phyloP scores from a whole-genome alignment of 2,329 filamentous ascomycete genomes.

The Lachnellula willkommii region DNA sequence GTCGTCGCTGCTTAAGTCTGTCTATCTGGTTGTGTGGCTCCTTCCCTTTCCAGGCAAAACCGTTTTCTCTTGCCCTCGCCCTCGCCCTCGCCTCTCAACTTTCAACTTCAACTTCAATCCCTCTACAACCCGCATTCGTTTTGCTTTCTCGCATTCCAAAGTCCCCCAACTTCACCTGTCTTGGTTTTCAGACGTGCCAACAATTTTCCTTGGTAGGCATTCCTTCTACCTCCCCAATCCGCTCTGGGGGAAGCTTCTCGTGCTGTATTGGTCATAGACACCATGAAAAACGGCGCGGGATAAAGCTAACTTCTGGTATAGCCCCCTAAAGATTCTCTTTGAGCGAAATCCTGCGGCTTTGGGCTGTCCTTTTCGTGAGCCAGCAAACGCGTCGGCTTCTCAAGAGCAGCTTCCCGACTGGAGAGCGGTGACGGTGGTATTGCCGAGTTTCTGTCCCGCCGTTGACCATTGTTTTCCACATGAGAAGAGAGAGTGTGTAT shows the following conservation, averaged over 20 bases:
- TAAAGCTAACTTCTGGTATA: slow-evolving; percentile 1
- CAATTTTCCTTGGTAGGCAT: background rate
- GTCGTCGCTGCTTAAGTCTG: background rate
- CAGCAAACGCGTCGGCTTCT: background rate
- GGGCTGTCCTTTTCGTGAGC: no score
- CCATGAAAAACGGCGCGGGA: background rate
- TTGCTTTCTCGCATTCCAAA: slow-evolving; percentile 10
- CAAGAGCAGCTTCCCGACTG: background rate
- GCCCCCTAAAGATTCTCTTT: background rate
- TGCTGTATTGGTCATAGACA: no score
- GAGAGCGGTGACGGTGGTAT: background rate
- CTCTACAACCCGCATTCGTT: slow-evolving; percentile 14
- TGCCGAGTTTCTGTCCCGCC: no score
- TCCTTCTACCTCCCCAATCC: background rate
- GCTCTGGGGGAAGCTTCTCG: no score
- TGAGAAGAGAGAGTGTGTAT: background rate
- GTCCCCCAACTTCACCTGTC: background rate
- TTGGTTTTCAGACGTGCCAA: background rate
- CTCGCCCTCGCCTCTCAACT: background rate
- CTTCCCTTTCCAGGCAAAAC: background rate
- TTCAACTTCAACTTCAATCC: background rate
- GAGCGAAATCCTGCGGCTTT: no score
- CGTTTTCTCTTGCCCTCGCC: background rate
- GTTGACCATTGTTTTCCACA: no score
- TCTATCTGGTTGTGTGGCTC: background rate